Evolutionary conservation across 2,329 filamentous ascomycete species (phyloP).

Genomic region (Ascochyta rabiei): DNA sequence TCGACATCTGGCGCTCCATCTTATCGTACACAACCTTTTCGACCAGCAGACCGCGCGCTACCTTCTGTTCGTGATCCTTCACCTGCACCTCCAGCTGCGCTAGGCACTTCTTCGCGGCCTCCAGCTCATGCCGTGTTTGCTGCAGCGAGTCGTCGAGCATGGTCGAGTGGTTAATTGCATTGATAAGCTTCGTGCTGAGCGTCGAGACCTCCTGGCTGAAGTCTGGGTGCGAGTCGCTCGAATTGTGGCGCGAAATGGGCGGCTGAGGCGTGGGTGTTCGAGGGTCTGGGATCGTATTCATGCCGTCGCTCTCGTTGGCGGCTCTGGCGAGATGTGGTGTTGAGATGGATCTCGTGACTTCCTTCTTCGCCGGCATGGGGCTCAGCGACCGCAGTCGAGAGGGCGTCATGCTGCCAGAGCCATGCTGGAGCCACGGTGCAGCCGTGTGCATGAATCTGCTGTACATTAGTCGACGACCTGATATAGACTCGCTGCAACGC

Average conservation of each 20-base stretch:
- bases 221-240: slow-evolving; percentile 62
- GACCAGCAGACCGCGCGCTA: slow-evolving; percentile 77
- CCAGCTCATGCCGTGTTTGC: slow-evolving; percentile 81
- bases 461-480: slow-evolving; percentile 1
- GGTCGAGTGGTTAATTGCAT: slow-evolving; percentile 96
- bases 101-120: slow-evolving; percentile 71
- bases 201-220: slow-evolving; percentile 80
- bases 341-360: slow-evolving; percentile 47
- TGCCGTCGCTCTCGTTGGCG: slow-evolving; percentile 58
- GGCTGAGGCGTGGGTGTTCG: slow-evolving; percentile 50
- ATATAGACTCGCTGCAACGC: slow-evolving; percentile 8
- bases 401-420: slow-evolving; percentile 42
- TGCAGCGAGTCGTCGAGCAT: slow-evolving; percentile 87
- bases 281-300: slow-evolving; percentile 70
- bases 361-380: slow-evolving; percentile 42
- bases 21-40: slow-evolving; percentile 73
- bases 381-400: slow-evolving; percentile 46
- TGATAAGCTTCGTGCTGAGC: slow-evolving; percentile 93
- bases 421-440: slow-evolving; percentile 44
- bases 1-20: slow-evolving; percentile 49
- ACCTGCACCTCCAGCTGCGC: slow-evolving; percentile 71
- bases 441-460: slow-evolving; percentile 43
- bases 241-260: slow-evolving; percentile 48
- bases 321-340: slow-evolving; percentile 44
- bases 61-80: slow-evolving; percentile 70